phyloP scores from a whole-genome alignment of 129 eudicot genomes.

The Chrysanthemum seticuspe region DNA sequence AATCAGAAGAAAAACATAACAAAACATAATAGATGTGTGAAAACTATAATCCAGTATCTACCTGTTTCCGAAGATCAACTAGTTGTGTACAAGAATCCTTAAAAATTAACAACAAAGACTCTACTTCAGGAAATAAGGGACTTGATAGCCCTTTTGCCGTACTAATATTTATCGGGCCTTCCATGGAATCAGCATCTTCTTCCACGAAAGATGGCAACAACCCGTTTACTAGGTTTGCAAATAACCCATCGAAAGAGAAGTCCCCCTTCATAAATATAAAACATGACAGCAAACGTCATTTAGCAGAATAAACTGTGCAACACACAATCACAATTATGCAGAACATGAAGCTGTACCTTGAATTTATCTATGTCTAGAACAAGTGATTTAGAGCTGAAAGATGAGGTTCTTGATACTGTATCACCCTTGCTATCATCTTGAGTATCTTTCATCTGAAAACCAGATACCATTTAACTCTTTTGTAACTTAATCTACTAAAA shows the following conservation, averaged over 20 bases:
- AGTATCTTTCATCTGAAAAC: constrained; percentile 58
- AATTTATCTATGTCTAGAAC: constrained; percentile 67
- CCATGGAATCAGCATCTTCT: constrained; percentile 56
- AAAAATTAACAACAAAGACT: constrained; percentile 67
- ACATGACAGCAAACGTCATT: constrained; percentile 1
- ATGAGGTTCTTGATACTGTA: neutral
- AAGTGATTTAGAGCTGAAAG: constrained; percentile 37
- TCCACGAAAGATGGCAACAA: constrained; percentile 70
- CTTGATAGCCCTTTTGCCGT: constrained; percentile 46
- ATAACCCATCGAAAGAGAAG: constrained; percentile 79
- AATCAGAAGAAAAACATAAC: neutral
- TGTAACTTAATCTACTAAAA: neutral
- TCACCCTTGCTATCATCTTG: constrained; percentile 33
- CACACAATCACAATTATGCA: neutral
- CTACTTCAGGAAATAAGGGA: constrained; percentile 88
- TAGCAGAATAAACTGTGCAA: constrained; percentile 19
- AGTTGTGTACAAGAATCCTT: constrained; percentile 75
- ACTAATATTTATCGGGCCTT: constrained; percentile 43
- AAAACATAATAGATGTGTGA: neutral
- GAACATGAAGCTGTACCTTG: constrained; percentile 45
- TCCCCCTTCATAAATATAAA: constrained; percentile 57
- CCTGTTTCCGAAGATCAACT: constrained; percentile 70
- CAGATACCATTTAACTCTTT: constrained; percentile 25
- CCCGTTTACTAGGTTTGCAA: constrained; percentile 69
- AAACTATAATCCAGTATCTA: constrained; percentile 13